Conservation (phyloP, 305 asterid species). For the Fraxinus floribunda region DNA sequence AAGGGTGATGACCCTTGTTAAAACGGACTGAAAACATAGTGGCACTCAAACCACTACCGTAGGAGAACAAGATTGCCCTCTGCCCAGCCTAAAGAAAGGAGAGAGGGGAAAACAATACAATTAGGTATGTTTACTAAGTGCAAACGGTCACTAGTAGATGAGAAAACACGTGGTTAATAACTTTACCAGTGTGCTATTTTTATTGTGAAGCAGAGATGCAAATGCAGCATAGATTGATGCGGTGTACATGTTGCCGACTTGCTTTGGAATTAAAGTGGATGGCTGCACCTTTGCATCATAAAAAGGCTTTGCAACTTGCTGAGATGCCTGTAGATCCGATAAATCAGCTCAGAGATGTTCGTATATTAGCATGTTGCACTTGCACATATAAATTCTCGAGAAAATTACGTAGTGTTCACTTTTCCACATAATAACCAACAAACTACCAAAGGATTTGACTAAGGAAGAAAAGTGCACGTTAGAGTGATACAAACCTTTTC, state of each 20-base stretch:
- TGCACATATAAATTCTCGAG: background rate
- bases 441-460: background rate
- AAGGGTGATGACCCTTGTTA: conserved; percentile 74
- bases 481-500: conserved; percentile 65
- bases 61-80: conserved; percentile 85
- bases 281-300: conserved; percentile 87
- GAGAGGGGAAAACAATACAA: background rate
- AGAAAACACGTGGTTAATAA: background rate
- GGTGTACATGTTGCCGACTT: conserved; percentile 97
- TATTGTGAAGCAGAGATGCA: conserved; percentile 84
- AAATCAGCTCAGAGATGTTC: conserved; percentile 9
- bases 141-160: background rate
- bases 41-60: conserved; percentile 88
- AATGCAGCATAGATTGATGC: conserved; percentile 98
- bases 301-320: conserved; percentile 80
- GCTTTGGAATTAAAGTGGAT: conserved; percentile 82
- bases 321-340: conserved; percentile 61
- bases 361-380: background rate
- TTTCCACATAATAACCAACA: background rate
- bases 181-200: conserved; percentile 67
- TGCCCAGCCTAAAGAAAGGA: conserved; percentile 65
- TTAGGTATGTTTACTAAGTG: background rate
- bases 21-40: conserved; percentile 87
- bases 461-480: background rate
- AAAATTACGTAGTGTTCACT: background rate